Base-by-base conservation (phyloP, 2,329 filamentous ascomycete species). In the Cladosporium sp. region DNA sequence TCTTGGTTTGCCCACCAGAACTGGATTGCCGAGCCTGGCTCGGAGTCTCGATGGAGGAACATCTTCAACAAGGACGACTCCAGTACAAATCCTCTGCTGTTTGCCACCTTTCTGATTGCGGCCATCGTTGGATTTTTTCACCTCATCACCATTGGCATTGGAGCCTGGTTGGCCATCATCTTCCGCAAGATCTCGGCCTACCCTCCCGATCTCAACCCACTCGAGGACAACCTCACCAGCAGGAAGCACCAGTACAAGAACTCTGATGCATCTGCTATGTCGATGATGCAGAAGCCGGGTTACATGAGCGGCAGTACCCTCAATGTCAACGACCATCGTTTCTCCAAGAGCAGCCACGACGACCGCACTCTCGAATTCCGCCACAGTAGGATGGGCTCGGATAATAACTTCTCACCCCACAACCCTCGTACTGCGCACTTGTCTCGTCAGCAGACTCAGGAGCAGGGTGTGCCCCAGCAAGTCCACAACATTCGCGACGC, bases 201-300 rank as follows among this genome's bases (percentile, higher is more conserved):
- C 66, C 92, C 92, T 5, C 91, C 92, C 0, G 92, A 97, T 63
- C 89, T 95, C 86, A 97, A 97, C 65, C 92, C 92, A 1, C 76
- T 97, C 12, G 91, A 96, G 65, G 82, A 87, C 57, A 84, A 92
- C 61, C 72, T 95, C 51, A 96, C 90, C 1, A 83, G 88, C 9
- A 80, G 84, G 19, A 68, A 73, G 59, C 89, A 94, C 70, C 91
- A 90, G 74, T 82, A 86, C 62, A 91, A 87, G 64, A 82, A 79
- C 57, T 80, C 78, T 0, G 76, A 79, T 13, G 62, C 64, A 13
- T 72, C 76, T 2, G 72, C 74, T 3, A 59, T 54, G 1, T 49
- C 53, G 1, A 53, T 66, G 8, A 80, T 86, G 54, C 86, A 86
- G 66, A 80, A 84, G 49, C 67, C 82, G 43, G 79, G 77, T 50